phyloP scores from a whole-genome alignment of 441 rosid species.

The Breynia disticha region DNA sequence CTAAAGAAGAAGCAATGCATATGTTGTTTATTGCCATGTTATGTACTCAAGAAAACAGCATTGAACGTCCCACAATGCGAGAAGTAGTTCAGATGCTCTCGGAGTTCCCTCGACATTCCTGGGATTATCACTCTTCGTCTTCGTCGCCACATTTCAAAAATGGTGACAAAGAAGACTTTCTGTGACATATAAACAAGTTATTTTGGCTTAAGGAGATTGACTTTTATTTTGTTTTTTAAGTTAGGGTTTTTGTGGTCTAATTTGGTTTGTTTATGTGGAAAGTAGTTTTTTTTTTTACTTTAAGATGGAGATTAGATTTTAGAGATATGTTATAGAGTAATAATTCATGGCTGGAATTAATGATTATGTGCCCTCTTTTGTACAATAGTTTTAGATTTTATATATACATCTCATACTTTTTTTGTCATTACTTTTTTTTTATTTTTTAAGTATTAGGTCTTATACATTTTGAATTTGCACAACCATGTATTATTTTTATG shows the following conservation, averaged over 20 bases:
- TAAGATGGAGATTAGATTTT: no score
- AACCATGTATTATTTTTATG: no score
- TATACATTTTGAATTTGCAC: no score
- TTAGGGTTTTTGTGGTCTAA: neutral
- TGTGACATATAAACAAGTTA: neutral
- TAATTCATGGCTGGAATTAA: no score
- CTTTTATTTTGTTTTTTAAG: neutral
- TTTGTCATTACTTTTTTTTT: no score
- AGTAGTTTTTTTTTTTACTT: no score
- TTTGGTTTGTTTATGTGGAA: neutral
- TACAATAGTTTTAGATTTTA: no score
- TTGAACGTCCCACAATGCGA: constrained; percentile 86
- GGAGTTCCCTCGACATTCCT: constrained; percentile 35
- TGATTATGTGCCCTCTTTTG: no score
- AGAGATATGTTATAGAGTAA: no score
- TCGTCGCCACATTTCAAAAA: constrained; percentile 2
- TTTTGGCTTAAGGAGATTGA: neutral
- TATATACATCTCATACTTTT: no score
- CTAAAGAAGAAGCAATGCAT: constrained; percentile 70
- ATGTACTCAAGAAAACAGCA: constrained; percentile 83
- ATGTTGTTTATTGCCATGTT: constrained; percentile 80
- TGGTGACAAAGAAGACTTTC: neutral
- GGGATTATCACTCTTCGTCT: constrained; percentile 28
- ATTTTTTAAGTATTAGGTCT: no score
- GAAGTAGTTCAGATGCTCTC: constrained; percentile 91